These are phyloP conservation scores for Aquilaria sinensis DNA, from an alignment of 345 rosid genomes.

Conservation along the genomic window DNA sequence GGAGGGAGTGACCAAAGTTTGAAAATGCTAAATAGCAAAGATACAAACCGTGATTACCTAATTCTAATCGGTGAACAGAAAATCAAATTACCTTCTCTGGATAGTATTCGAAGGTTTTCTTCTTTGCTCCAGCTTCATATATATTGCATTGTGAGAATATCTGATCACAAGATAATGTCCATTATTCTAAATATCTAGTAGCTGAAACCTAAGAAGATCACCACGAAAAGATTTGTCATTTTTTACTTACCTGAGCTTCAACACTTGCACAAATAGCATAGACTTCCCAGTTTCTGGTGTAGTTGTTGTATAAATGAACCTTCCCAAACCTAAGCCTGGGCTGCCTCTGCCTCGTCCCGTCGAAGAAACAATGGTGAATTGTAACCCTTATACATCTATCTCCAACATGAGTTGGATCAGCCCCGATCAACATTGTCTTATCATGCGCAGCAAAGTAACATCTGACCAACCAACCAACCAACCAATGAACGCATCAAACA, in stretches of 20 bases:
- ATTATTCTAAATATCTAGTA: background rate
- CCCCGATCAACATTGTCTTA: constrained; percentile 87
- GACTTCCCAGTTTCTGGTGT: constrained; percentile 82
- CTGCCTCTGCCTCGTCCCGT: constrained; percentile 80
- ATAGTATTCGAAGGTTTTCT: constrained; percentile 73
- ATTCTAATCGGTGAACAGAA: background rate
- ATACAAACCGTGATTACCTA: no score
- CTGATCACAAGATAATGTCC: constrained; percentile 23
- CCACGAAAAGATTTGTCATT: background rate
- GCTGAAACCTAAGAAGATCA: background rate
- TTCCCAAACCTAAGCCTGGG: constrained; percentile 89
- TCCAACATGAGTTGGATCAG: constrained; percentile 60
- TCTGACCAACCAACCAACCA: constrained; percentile 26
- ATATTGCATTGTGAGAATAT: constrained; percentile 89
- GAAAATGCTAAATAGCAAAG: no score
- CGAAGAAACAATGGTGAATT: constrained; percentile 91
- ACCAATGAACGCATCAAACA: constrained; percentile 10
- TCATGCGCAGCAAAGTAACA: constrained; percentile 75
- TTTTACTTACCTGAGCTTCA: constrained; percentile 63
- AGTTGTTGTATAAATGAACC: constrained; percentile 88
- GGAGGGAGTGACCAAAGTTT: no score
- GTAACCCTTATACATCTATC: constrained; percentile 86
- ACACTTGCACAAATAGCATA: constrained; percentile 96
- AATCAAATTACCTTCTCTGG: constrained; percentile 58
- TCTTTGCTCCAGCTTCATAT: constrained; percentile 86